Percentiles rank a stretch among this genome's conserved stretches.
These are phyloP conservation scores for Ustilago xerochloae DNA, from an alignment of 1,284 basidiomycete genomes.

Conservation along the genomic window DNA sequence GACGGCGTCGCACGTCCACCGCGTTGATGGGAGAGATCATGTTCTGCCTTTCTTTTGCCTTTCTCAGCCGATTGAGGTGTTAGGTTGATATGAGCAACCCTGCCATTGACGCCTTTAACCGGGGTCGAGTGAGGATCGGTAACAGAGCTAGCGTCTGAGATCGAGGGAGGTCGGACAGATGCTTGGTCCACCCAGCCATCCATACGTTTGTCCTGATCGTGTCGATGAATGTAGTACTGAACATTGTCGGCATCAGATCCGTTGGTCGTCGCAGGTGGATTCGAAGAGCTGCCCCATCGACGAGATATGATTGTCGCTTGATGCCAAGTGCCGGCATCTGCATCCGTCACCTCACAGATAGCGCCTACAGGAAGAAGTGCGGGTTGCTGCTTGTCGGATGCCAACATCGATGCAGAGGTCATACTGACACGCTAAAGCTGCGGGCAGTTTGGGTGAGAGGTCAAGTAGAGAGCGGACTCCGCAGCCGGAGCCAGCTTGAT, in stretches of 20 bases:
- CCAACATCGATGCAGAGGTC: slow-evolving; percentile 6
- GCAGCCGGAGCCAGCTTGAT: not conserved
- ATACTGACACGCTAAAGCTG: slow-evolving; percentile 5
- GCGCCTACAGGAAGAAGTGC: slow-evolving; percentile 27
- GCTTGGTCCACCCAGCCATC: slow-evolving; percentile 42
- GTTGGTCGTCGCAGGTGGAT: slow-evolving; percentile 7
- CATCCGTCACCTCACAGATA: slow-evolving; percentile 30
- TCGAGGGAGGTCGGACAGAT: slow-evolving; percentile 6
- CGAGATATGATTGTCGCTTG: slow-evolving; percentile 27
- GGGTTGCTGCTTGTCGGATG: slow-evolving; percentile 10
- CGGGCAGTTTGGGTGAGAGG: too few species aligned
- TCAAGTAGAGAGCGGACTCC: too few species aligned
- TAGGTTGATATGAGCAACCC: not conserved
- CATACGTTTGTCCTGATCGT: slow-evolving; percentile 48
- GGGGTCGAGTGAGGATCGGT: not conserved
- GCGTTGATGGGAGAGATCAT: slow-evolving; percentile 19
- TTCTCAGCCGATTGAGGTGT: slow-evolving; percentile 17
- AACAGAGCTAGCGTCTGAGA: not conserved
- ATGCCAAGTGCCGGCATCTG: slow-evolving; percentile 4
- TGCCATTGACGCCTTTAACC: slow-evolving; percentile 7
- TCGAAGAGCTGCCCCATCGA: slow-evolving; percentile 30
- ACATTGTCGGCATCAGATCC: slow-evolving; percentile 17
- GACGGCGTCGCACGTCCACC: slow-evolving; percentile 34
- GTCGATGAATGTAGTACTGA: slow-evolving; percentile 43
- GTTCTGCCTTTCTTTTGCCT: slow-evolving; percentile 35